phyloP scores from a whole-genome alignment of 2,329 filamentous ascomycete species.

The Aspergillus proliferans region DNA sequence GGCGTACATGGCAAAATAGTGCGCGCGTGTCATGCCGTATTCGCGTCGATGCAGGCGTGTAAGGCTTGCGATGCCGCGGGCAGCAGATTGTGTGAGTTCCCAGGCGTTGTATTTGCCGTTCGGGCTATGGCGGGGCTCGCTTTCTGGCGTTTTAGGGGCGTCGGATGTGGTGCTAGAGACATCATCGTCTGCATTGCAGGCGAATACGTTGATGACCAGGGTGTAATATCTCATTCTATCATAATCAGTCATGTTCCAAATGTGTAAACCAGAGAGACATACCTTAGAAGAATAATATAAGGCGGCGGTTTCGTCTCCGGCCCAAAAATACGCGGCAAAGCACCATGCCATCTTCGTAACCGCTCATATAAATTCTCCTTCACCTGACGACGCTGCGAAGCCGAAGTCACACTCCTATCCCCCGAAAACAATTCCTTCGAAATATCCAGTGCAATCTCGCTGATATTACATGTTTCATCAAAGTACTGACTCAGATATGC shows the following conservation, averaged over 20 bases:
- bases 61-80: conserved; percentile 24
- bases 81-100: conserved; percentile 23
- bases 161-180: conserved; percentile 11
- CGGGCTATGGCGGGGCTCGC: conserved; percentile 14
- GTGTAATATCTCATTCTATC: conserved; percentile 31
- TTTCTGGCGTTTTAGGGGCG: conserved; percentile 24
- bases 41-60: conserved; percentile 26
- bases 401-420: conserved; percentile 4
- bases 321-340: conserved; percentile 25
- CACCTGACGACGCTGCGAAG: conserved; percentile 12
- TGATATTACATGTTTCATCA: conserved; percentile 28
- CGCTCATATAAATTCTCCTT: conserved; percentile 25
- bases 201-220: conserved; percentile 31
- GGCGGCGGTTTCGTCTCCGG: conserved; percentile 21
- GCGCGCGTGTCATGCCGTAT: conserved; percentile 29
- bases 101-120: conserved; percentile 15
- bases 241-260: not conserved
- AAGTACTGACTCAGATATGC: conserved; percentile 27
- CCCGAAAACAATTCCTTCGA: conserved; percentile 26
- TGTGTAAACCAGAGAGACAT: not conserved
- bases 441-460: conserved; percentile 30
- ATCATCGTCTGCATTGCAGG: conserved; percentile 18
- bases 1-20: conserved; percentile 33
- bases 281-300: conserved; percentile 30
- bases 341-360: conserved; percentile 24